Conservation (phyloP, 371 early-diverging fungal species). For the Mucor indicus region DNA sequence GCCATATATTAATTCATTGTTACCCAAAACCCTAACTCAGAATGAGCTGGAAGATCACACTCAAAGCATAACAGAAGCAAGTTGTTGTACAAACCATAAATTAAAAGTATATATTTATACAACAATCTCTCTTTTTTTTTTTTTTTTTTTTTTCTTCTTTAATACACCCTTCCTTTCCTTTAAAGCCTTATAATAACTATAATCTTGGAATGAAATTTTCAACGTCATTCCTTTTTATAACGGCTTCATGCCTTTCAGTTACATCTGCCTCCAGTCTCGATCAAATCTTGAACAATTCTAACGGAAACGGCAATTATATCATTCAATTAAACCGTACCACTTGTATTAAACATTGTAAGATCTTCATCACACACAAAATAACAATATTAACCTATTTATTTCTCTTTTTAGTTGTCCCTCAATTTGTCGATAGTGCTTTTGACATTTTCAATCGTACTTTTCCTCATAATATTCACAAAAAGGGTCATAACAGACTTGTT, state of each 20-base stretch:
- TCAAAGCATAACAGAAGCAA: too few relatives aligned
- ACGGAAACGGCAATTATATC: constrained; percentile 34
- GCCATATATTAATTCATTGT: too few relatives aligned
- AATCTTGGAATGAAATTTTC: too few relatives aligned
- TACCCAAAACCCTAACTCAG: too few relatives aligned
- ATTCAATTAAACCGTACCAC: constrained; percentile 23
- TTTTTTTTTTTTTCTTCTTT: neutral
- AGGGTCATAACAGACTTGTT: constrained; percentile 13
- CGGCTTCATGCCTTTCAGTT: constrained; percentile 6
- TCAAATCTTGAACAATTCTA: neutral
- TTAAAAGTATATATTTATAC: too few relatives aligned
- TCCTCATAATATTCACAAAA: constrained; percentile 5
- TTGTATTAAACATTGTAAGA: constrained; percentile 32
- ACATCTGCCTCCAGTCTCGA: constrained; percentile 8
- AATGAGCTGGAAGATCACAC: too few relatives aligned
- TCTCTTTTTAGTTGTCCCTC: constrained; percentile 23
- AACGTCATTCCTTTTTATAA: constrained; percentile 12
- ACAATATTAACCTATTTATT: neutral
- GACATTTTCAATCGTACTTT: constrained; percentile 13
- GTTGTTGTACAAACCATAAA: too few relatives aligned
- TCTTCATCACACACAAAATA: neutral
- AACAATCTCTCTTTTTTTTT: neutral
- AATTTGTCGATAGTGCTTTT: constrained; percentile 28
- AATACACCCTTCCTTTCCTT: neutral
- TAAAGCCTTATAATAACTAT: too few relatives aligned